A percentile compares a stretch with the other conserved stretches of the same genome.
Evolutionary conservation across 2,329 filamentous ascomycete species (phyloP).

Genomic region (Penicillium italicum): DNA sequence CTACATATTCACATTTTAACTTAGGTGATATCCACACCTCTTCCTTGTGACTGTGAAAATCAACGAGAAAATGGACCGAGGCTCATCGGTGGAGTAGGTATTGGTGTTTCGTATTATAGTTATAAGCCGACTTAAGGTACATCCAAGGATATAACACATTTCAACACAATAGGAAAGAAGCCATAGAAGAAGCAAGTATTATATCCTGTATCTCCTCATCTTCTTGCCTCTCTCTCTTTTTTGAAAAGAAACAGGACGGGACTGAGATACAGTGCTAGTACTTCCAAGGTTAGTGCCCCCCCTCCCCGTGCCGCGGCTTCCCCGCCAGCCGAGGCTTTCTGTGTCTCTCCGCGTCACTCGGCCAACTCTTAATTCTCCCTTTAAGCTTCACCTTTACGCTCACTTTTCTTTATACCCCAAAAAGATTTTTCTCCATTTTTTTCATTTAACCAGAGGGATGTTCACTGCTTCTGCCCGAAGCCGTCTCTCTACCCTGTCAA

Average conservation of each 20-base stretch:
- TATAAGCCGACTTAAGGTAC: neutral
- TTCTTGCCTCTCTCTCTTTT: neutral
- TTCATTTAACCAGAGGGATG: conserved; percentile 34
- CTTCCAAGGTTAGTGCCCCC: too few relatives aligned
- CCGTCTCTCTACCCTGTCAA: conserved; percentile 42
- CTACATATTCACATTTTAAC: neutral
- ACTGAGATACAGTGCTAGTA: neutral
- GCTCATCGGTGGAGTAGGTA: neutral
- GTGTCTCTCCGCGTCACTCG: neutral
- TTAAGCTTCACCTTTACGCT: conserved; percentile 12
- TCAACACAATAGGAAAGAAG: neutral
- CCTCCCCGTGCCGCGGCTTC: conserved; percentile 9
- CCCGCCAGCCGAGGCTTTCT: conserved; percentile 24
- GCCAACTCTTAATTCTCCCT: conserved; percentile 10
- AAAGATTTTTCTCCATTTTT: conserved; percentile 1
- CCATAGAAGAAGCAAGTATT: neutral
- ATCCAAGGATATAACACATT: neutral
- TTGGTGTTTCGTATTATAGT: neutral
- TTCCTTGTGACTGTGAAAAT: neutral
- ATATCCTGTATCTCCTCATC: neutral
- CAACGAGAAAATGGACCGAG: conserved; percentile 5
- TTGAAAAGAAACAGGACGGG: conserved; percentile 7
- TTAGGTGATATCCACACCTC: neutral
- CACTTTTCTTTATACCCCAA: conserved; percentile 8
- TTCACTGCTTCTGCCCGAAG: conserved; percentile 44